phyloP scores from a whole-genome alignment of 768 basidiomycete species.

The Botryobasidium botryosum region DNA sequence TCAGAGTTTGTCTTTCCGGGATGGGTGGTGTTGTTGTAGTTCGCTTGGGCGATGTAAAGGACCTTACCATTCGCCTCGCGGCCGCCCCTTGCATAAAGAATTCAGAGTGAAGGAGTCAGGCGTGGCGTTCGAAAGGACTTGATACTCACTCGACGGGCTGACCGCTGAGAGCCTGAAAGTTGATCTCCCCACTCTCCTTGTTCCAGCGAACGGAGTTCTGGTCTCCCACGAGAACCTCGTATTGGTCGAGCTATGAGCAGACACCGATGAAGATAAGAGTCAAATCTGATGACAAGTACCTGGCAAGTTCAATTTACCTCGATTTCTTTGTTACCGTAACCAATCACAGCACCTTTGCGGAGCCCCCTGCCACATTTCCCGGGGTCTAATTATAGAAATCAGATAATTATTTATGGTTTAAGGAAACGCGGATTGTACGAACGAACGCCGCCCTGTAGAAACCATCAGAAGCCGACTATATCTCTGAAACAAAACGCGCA shows the following conservation, averaged over 20 bases:
- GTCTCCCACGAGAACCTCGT: constrained; percentile 6
- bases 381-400: neutral
- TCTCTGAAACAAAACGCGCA: neutral
- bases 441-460: constrained; percentile 7
- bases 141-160: constrained; percentile 5
- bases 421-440: neutral
- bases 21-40: neutral
- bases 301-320: constrained; percentile 4
- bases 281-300: neutral
- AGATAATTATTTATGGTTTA: neutral
- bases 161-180: neutral
- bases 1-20: constrained; percentile 2
- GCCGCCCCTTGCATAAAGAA: too few relatives aligned
- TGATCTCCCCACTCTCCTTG: too few relatives aligned
- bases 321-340: too few relatives aligned
- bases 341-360: neutral
- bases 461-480: neutral
- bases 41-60: constrained; percentile 3
- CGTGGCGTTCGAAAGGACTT: too few relatives aligned
- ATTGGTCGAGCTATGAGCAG: constrained; percentile 1
- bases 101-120: too few relatives aligned
- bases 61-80: constrained; percentile 7
- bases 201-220: constrained; percentile 2
- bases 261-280: neutral
- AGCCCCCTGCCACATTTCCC: constrained; percentile 3